phyloP scores from a whole-genome alignment of 2,329 filamentous ascomycete genomes.

The Parascedosporium putredinis region DNA sequence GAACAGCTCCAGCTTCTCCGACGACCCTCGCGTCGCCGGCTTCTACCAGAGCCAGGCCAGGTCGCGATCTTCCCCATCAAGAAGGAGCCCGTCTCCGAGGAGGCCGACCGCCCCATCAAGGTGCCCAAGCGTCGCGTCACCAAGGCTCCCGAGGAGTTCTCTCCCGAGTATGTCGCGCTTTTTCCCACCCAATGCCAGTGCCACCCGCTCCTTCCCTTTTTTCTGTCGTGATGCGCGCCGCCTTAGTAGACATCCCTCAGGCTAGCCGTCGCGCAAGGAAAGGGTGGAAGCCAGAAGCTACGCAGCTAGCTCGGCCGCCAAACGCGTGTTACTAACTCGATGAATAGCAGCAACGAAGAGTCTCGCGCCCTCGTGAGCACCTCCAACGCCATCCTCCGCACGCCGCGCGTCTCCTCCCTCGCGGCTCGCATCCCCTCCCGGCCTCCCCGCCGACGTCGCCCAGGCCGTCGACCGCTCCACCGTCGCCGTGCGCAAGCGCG shows the following conservation, averaged over 20 bases:
- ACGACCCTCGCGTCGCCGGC: constrained; percentile 47
- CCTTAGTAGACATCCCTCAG: too few relatives aligned
- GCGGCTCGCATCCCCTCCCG: constrained; percentile 59
- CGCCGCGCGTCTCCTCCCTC: constrained; percentile 40
- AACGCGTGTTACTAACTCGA: too few relatives aligned
- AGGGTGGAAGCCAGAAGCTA: background rate
- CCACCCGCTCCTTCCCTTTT: background rate
- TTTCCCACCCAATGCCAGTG: too few relatives aligned
- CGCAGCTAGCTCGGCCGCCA: too few relatives aligned
- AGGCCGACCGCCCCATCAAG: constrained; percentile 20
- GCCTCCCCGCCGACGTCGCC: constrained; percentile 72
- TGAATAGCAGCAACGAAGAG: background rate
- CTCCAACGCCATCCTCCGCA: constrained; percentile 37
- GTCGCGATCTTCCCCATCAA: constrained; percentile 52
- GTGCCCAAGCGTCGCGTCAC: constrained; percentile 31
- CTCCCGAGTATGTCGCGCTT: constrained; percentile 29
- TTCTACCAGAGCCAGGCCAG: constrained; percentile 65
- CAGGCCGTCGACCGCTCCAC: constrained; percentile 65
- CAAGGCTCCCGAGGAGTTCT: constrained; percentile 34
- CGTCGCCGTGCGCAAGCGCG: constrained; percentile 54
- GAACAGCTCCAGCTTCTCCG: constrained; percentile 55
- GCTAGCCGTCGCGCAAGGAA: background rate
- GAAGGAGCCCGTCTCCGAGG: constrained; percentile 33
- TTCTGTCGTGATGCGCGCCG: too few relatives aligned
- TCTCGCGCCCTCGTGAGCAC: constrained; percentile 9